phyloP scores from a whole-genome alignment of 2,329 filamentous ascomycete genomes.

The Stemphylium beticola region DNA sequence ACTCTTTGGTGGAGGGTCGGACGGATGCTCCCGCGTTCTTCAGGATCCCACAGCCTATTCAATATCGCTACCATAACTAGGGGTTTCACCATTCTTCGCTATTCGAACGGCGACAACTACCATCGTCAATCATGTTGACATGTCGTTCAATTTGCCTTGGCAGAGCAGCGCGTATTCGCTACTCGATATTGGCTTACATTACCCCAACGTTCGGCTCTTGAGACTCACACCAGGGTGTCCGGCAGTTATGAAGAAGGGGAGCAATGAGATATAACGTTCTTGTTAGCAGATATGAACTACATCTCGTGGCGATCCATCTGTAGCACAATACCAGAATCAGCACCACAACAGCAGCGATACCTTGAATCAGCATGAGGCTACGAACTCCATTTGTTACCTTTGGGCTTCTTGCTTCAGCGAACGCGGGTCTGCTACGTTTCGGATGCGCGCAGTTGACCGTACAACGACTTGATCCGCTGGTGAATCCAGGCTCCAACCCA shows the following conservation, averaged over 20 bases:
- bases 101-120: too few species aligned
- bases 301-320: too few species aligned
- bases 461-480: conserved; percentile 37
- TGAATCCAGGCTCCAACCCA: conserved; percentile 46
- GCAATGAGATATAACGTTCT: background rate
- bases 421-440: conserved; percentile 35
- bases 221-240: background rate
- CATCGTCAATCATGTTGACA: background rate
- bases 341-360: too few species aligned
- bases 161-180: conserved; percentile 12
- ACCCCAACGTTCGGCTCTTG: conserved; percentile 15
- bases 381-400: conserved; percentile 21
- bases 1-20: background rate
- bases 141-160: conserved; percentile 17
- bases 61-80: background rate
- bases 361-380: conserved; percentile 23
- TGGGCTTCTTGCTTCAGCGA: conserved; percentile 25
- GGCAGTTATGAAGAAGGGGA: conserved; percentile 7
- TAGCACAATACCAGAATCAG: too few species aligned
- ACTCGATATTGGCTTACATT: conserved; percentile 20
- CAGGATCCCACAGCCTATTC: background rate
- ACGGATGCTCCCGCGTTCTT: background rate
- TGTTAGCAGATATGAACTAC: too few species aligned
- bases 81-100: too few species aligned
- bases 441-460: conserved; percentile 35